Base-by-base conservation (phyloP, 257 asterid genomes). In the Solanum pimpinellifolium region DNA sequence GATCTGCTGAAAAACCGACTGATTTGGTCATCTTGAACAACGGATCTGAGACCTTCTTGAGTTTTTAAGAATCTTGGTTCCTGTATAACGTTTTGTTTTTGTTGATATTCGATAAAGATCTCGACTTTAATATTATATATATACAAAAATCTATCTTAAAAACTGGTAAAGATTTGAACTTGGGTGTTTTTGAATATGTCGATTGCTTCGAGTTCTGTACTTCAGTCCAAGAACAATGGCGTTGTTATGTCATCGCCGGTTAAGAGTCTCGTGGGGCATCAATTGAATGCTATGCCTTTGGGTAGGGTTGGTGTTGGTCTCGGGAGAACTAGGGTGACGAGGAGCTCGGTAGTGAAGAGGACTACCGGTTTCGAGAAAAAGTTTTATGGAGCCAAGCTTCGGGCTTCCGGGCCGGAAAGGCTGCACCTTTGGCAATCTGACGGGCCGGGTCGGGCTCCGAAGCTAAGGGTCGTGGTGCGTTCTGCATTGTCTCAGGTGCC, bases 401-500 rank as follows among this genome's bases (percentile, higher is more conserved):
- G 89, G 76, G 90, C 87, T 11, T 89, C 90, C 81, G 95, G 95
- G 7, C 89, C 92, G 73, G 94, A 90, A 88, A 92, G 91, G 88
- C 35, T 89, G 89, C 95, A 90, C 49, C 90, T 92, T 9, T 92
- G 96, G 98, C 94, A 86, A 90, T 80, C 91, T 35, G 95, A 89
- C 23, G 95, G 96, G n/a, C 90, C 91, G 25, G 94, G 93, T 7
- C 90, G 91, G 85, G 86, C 90, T 42, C 94, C 94, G 15, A 94
- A 91, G 94, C 91, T 88, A 12, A 92, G 90, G 88, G 86, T 93
- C 11, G 94, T 94, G 83, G 95, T 93, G 59, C 93, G 91, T 87
- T 92, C 91, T 85, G 92, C 95, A 56, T 81, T 97, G 92, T 95
- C 98, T 81, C 97, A 90, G 95, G 94, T 96, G 81, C 99, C 99